Evolutionary conservation across 768 basidiomycete genomes (phyloP).

Genomic region (Kwoniella bestiolae): DNA sequence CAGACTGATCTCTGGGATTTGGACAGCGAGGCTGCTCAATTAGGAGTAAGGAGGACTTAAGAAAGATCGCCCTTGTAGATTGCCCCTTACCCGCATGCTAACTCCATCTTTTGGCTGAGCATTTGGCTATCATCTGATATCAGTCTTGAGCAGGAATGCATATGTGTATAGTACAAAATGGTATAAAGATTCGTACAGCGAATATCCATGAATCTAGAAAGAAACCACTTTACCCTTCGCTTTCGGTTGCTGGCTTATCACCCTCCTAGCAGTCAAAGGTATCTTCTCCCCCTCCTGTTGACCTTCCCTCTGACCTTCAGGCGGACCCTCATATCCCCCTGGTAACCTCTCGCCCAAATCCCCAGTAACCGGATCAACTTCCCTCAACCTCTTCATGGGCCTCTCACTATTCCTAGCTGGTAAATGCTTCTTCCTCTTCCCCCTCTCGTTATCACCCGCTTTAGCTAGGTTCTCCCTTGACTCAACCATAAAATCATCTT

Average conservation of each 20-base stretch:
- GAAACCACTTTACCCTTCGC: conserved; percentile 31
- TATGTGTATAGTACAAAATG: not conserved
- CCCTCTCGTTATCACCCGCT: not conserved
- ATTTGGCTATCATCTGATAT: not conserved
- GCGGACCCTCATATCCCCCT: conserved; percentile 8
- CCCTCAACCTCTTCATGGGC: conserved; percentile 12
- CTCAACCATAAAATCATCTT: conserved; percentile 89
- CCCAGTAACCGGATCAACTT: conserved; percentile 7
- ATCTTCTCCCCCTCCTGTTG: conserved; percentile 7
- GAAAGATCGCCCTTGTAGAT: conserved; percentile 1
- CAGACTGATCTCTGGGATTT: conserved; percentile 10
- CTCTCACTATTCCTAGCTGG: conserved; percentile 33
- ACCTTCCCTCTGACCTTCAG: conserved; percentile 7
- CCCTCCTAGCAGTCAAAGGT: conserved; percentile 16
- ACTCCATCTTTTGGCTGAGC: not conserved
- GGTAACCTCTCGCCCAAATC: not conserved
- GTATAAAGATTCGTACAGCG: not conserved
- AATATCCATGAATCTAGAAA: conserved; percentile 15
- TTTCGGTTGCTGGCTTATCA: conserved; percentile 9
- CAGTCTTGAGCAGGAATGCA: no score
- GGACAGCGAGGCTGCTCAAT: not conserved
- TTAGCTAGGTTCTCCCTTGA: conserved; percentile 62
- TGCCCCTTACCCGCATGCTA: not conserved
- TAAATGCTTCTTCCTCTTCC: conserved; percentile 30
- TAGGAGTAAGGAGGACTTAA: not conserved